Evolutionary conservation across 2,329 filamentous ascomycete species (phyloP).

Genomic region (Blastomyces silverae): DNA sequence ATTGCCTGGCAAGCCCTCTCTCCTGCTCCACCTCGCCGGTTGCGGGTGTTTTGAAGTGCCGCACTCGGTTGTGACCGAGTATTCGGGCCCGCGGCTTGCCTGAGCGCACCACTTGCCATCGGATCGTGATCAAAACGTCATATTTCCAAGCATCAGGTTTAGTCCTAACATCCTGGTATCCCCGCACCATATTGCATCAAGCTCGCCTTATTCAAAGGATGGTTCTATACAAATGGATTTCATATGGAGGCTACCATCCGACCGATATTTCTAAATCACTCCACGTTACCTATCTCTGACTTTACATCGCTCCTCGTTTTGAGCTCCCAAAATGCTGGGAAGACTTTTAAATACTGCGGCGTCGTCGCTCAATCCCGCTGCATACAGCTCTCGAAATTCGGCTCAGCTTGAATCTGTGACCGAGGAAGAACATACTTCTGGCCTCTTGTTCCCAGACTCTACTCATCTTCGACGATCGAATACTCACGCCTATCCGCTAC

Average conservation of each 20-base stretch:
- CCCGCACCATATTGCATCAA: neutral
- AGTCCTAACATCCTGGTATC: conserved; percentile 6
- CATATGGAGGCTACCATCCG: conserved; percentile 15
- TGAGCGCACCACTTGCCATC: neutral
- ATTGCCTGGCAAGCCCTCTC: neutral
- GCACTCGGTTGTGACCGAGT: neutral
- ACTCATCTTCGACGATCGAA: conserved; percentile 39
- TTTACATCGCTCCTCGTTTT: neutral
- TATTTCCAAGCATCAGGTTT: neutral
- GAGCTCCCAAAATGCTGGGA: conserved; percentile 34
- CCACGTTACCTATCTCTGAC: neutral
- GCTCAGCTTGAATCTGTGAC: conserved; percentile 43
- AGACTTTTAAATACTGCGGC: conserved; percentile 41
- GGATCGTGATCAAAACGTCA: conserved; percentile 6
- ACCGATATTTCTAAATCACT: conserved; percentile 9
- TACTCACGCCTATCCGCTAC: conserved; percentile 38
- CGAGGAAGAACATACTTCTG: conserved; percentile 45
- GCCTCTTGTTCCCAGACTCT: conserved; percentile 43
- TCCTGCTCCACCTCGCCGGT: conserved; percentile 1
- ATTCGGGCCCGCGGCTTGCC: neutral
- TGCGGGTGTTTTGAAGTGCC: neutral
- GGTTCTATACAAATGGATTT: conserved; percentile 12
- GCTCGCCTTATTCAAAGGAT: conserved; percentile 10
- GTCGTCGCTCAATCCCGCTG: conserved; percentile 39
- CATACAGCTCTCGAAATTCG: conserved; percentile 34